Percentiles rank a stretch among this genome's conserved stretches.
Conservation (phyloP, 169 alveolate species). For the Condylostoma magnum region DNA sequence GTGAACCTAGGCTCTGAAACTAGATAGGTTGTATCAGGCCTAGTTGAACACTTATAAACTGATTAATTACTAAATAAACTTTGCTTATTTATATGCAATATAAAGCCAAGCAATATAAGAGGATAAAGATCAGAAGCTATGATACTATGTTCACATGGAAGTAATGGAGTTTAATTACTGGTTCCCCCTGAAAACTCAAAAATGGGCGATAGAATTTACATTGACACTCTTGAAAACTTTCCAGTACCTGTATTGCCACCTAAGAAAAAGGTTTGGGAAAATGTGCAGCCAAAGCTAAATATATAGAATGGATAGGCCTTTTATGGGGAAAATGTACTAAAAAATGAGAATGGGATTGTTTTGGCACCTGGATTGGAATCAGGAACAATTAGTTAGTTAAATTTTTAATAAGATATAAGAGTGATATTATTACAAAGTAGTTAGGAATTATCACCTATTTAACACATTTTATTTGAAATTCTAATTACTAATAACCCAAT, state of each 20-base stretch:
- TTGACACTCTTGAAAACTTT: slow-evolving; percentile 55
- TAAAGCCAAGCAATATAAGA: slow-evolving; percentile 62
- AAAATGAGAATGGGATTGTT: too few relatives aligned
- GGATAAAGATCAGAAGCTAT: slow-evolving; percentile 72
- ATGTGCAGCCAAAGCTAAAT: not conserved
- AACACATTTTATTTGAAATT: too few relatives aligned
- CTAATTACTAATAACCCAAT: too few relatives aligned
- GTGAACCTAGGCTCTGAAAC: slow-evolving; percentile 84
- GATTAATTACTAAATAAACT: slow-evolving; percentile 57
- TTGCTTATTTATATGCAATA: slow-evolving; percentile 57
- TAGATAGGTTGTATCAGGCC: slow-evolving; percentile 68
- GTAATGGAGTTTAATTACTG: slow-evolving; percentile 50
- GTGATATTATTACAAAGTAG: too few relatives aligned
- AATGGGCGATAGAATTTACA: slow-evolving; percentile 60
- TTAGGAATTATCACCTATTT: too few relatives aligned
- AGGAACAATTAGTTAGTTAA: too few relatives aligned
- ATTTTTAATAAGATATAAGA: too few relatives aligned
- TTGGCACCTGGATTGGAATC: too few relatives aligned
- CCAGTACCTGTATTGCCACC: slow-evolving; percentile 44
- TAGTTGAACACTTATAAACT: slow-evolving; percentile 52
- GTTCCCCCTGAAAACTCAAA: slow-evolving; percentile 66
- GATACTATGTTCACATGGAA: slow-evolving; percentile 63
- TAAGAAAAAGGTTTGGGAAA: slow-evolving; percentile 45
- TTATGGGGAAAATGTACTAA: too few relatives aligned
- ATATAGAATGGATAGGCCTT: too few relatives aligned